Conservation (phyloP, 805 yeast genomes). For the Ogataea methanolica region DNA sequence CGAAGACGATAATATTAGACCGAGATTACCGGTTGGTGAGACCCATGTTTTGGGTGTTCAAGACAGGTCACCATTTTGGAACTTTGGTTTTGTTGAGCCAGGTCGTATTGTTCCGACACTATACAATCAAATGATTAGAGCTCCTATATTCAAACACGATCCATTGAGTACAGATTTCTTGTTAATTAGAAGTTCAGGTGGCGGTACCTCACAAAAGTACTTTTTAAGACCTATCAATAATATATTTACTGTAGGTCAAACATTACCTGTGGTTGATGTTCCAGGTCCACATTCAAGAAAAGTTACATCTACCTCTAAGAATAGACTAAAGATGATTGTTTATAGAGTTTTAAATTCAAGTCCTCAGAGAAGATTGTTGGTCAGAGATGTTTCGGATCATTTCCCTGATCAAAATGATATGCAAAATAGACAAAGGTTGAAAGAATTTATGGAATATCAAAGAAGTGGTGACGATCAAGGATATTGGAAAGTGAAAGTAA, state of each 20-base stretch:
- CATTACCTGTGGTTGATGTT: conserved; percentile 87
- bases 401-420: conserved; percentile 97
- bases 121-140: conserved; percentile 86
- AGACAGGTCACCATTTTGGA: conserved; percentile 97
- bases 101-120: conserved; percentile 92
- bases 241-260: conserved; percentile 85
- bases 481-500: conserved; percentile 81
- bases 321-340: conserved; percentile 89
- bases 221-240: conserved; percentile 66
- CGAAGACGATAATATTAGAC: conserved; percentile 80
- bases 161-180: conserved; percentile 74
- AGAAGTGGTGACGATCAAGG: conserved; percentile 93
- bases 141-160: conserved; percentile 90
- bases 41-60: conserved; percentile 95
- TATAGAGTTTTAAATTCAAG: conserved; percentile 77
- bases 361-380: conserved; percentile 69
- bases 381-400: conserved; percentile 83
- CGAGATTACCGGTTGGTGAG: conserved; percentile 86
- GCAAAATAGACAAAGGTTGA: conserved; percentile 92
- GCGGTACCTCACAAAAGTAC: conserved; percentile 61
- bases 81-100: conserved; percentile 92
- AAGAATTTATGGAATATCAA: conserved; percentile 97
- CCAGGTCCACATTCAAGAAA: conserved; percentile 98
- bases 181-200: conserved; percentile 73
- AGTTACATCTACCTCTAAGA: conserved; percentile 88